Base-by-base conservation (phyloP, 495 filamentous ascomycete species). In the Trichoderma orchidacearum region DNA sequence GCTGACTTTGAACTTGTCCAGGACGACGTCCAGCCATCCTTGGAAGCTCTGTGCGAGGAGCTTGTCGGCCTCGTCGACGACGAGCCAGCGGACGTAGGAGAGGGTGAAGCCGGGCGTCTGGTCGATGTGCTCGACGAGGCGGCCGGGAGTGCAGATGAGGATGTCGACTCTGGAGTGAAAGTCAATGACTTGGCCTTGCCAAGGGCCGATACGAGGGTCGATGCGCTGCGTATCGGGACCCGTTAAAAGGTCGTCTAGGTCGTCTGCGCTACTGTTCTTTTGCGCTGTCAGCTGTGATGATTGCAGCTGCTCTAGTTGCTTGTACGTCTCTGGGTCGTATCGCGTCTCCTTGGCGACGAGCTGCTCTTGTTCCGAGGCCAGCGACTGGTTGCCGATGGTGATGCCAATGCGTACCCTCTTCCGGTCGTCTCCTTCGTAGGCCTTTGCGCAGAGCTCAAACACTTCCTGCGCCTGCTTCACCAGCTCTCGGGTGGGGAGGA, bases 31-130 rank as follows among this genome's bases (percentile, higher is more conserved):
- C 5, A 94, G 75, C 89, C 91, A 97, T 62, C 93, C 85, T 63
- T 96, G 91, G 66, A 91, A 97, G 60, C 85, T 89, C 65, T 96
- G 87, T 18, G 90, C 86, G 3, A 97, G 82, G 6, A 97, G 72
- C 60, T 91, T 83, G 68, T 97, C 93, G 0, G 91, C 93, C 71
- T 98, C 93, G 63, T 98, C 93, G 30, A 97, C 86, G 18, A 95
- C 81, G 18, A 92, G 75, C 90, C 89, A 97, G 60, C 84, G 79
- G 5, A 93, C 75, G 68, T 85, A 78, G 31, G 84, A 75, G 51
- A 90, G 73, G 3, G 75, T 81, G 63, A 95, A 95, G 2, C 92
- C 87, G 11, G 80, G 80, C 3, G 93, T 96, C 59, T 83, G 80
- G 56, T 83, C 82, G 55, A 96, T 75, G 70, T 98, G 89, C 63